Evolutionary conservation across 1,284 basidiomycete genomes (phyloP).

Genomic region (Mycosarcoma maydis): DNA sequence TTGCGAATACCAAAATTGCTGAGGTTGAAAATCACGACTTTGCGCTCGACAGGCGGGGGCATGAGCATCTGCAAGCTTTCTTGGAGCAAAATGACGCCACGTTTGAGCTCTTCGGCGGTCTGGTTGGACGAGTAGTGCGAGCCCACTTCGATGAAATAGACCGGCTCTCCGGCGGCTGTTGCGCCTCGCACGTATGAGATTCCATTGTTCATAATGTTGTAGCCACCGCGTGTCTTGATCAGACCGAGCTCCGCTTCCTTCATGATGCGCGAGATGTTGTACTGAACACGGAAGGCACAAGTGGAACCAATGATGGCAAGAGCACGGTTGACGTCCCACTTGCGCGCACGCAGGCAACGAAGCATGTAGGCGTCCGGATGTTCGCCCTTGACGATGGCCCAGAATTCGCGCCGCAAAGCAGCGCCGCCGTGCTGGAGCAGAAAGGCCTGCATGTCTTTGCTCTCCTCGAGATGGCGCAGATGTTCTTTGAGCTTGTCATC

Average conservation of each 20-base stretch:
- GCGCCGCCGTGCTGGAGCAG: slow-evolving; percentile 56
- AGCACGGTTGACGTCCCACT: slow-evolving; percentile 59
- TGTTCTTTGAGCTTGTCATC: slow-evolving; percentile 62
- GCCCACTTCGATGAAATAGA: slow-evolving; percentile 63
- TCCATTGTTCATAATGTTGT: slow-evolving; percentile 59
- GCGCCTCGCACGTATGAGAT: slow-evolving; percentile 58
- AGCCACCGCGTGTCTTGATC: slow-evolving; percentile 50
- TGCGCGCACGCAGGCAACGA: slow-evolving; percentile 67
- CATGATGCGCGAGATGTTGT: slow-evolving; percentile 51
- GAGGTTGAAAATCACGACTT: slow-evolving; percentile 64
- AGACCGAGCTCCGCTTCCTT: slow-evolving; percentile 52
- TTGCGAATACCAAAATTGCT: slow-evolving; percentile 62
- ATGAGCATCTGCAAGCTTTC: slow-evolving; percentile 54
- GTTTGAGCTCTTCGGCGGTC: slow-evolving; percentile 61
- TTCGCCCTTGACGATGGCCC: slow-evolving; percentile 61
- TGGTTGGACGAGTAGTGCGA: slow-evolving; percentile 59
- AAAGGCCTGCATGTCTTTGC: slow-evolving; percentile 60
- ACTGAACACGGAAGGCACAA: slow-evolving; percentile 43
- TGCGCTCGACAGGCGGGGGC: slow-evolving; percentile 60
- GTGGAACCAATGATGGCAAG: slow-evolving; percentile 58
- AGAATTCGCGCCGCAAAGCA: slow-evolving; percentile 54
- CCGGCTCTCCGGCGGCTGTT: slow-evolving; percentile 49
- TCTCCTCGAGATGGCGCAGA: slow-evolving; percentile 57
- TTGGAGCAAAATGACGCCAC: slow-evolving; percentile 54
- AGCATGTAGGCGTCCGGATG: slow-evolving; percentile 65